Base-by-base conservation (phyloP, 2,329 filamentous ascomycete genomes). In the Curvularia lunata region DNA sequence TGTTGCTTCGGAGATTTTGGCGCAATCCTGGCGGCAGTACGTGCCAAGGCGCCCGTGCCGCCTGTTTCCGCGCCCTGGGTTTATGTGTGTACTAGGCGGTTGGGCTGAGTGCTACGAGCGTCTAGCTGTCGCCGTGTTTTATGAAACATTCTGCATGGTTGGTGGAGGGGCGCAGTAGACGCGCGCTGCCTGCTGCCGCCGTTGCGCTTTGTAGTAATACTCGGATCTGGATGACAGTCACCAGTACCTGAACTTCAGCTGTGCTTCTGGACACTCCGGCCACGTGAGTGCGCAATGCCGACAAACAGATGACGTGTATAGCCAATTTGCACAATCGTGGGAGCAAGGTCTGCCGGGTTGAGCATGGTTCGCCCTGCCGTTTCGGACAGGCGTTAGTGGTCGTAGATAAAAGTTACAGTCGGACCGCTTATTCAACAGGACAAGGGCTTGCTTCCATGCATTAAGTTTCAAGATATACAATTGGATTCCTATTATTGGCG, bases 331-430 rank as follows among this genome's bases (percentile, higher is more conserved):
- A 21, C 21, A 41, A 23, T 10, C 27, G 46, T 9, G 40, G 19
- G 32, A 30, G 32, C 51, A 32, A 54, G 30, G 37, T 28, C 40
- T 52, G 27, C 13, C 27, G 23, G 25, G 12, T 30, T 37, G 21
- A 43, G 41, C 49, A 32, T 21, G 19, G 25, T 56, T 51, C 52
- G 34, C 19, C 23, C 52, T 43, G 32, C n/a, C 21, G 59, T 65
- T 61, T 65, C 56, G 56, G 18, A 27, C 48, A 50, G 10, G 54
- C 19, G 19, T 51, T 34, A 32, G 25, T 27, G n/a, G 48, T 7
- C n/a, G 12, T 54, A 47, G 28, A 34, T 18, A 52, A 56, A 50
- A 5, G 19, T 32, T 50, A 46, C 37, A 56, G 34, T 54, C 58
- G 52, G 54, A 25, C 56, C 53, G 48, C 34, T 27, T 38, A n/a